Evolutionary conservation across 192 early-diverging fungal species (phyloP).

Genomic region (Coemansia sp.): DNA sequence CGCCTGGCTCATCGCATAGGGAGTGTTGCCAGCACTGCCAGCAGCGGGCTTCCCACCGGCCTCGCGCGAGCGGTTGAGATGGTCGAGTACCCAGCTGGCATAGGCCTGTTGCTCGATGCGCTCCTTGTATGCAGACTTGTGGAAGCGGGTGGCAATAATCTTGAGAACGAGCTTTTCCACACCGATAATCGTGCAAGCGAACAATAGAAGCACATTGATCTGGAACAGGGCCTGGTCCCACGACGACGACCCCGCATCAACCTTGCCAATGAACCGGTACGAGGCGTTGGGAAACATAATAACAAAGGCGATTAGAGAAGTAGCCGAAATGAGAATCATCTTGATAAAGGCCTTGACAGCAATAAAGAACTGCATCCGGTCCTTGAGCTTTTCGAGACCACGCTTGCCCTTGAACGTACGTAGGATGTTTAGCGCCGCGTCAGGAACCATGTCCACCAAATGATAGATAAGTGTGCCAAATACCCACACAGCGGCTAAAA

Average conservation of each 20-base stretch:
- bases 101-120: slow-evolving; percentile 64
- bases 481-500: slow-evolving; percentile 56
- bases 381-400: slow-evolving; percentile 58
- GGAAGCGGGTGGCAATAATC: slow-evolving; percentile 67
- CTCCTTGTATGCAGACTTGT: slow-evolving; percentile 67
- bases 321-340: slow-evolving; percentile 57
- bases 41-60: not conserved
- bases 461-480: slow-evolving; percentile 59
- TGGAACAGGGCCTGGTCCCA: slow-evolving; percentile 63
- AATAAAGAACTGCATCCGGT: slow-evolving; percentile 59
- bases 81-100: slow-evolving; percentile 63
- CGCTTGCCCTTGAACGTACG: slow-evolving; percentile 51
- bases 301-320: slow-evolving; percentile 57
- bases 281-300: slow-evolving; percentile 59
- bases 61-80: slow-evolving; percentile 59
- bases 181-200: slow-evolving; percentile 56
- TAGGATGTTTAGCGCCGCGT: slow-evolving; percentile 56
- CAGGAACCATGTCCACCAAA: slow-evolving; percentile 61
- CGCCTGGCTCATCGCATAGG: slow-evolving; percentile 20
- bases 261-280: slow-evolving; percentile 51
- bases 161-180: slow-evolving; percentile 67
- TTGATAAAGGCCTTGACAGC: slow-evolving; percentile 63
- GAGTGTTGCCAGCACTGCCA: slow-evolving; percentile 22
- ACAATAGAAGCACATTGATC: slow-evolving; percentile 57
- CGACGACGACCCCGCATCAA: slow-evolving; percentile 33